Evolutionary conservation across 106 monocot genomes (phyloP).

Genomic region (Dendrobium chrysotoxum): DNA sequence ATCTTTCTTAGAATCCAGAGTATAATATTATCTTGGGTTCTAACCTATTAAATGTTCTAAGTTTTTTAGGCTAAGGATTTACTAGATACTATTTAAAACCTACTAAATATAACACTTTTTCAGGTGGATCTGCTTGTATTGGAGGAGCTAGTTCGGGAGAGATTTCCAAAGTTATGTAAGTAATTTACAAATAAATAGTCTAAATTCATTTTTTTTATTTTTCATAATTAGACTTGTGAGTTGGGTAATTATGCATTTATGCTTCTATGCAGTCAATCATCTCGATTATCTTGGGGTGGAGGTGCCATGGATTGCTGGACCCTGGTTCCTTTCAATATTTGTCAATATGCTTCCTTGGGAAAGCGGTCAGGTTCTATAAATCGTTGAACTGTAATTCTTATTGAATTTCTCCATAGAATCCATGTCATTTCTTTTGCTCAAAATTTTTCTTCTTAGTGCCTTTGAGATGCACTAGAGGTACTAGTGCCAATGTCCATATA

Average conservation of each 20-base stretch:
- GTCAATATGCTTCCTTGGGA: constrained; percentile 99
- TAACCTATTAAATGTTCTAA: too few relatives aligned
- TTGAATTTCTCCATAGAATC: not conserved
- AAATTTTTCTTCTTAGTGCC: not conserved
- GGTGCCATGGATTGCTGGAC: constrained; percentile 94
- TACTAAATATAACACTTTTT: not conserved
- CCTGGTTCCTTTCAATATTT: constrained; percentile 98
- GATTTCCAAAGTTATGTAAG: constrained; percentile 86
- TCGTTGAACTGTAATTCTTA: not conserved
- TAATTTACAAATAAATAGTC: not conserved
- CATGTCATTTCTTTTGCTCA: not conserved
- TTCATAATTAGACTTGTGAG: not conserved
- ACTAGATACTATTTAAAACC: not conserved
- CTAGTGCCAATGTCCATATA: not conserved
- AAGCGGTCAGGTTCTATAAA: constrained; percentile 69
- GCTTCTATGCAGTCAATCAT: constrained; percentile 60
- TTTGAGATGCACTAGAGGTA: not conserved
- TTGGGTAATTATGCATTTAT: not conserved
- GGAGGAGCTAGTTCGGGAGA: constrained; percentile 89
- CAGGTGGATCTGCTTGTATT: constrained; percentile 98
- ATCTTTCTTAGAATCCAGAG: not conserved
- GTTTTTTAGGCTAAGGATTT: not conserved
- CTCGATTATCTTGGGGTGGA: constrained; percentile 89
- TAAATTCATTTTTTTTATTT: not conserved
- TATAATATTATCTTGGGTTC: not conserved